Base-by-base conservation (phyloP, 305 asterid genomes). In the Solanum hybrid region DNA sequence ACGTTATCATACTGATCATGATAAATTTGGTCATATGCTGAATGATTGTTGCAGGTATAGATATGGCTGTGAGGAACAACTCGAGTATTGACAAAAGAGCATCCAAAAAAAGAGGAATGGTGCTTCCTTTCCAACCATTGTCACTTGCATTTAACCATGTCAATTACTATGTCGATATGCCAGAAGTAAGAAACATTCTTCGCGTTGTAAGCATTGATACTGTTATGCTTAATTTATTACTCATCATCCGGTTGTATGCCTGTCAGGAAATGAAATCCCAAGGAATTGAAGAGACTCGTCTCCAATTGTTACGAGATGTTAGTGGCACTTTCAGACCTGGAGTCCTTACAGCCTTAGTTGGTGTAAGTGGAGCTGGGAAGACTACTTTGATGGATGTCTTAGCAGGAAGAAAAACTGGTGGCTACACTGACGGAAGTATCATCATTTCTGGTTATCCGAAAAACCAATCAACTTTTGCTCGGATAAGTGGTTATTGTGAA, bases 301-400 rank as follows among this genome's bases (percentile, higher is more conserved):
- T 97, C 35, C 99, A 96, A 71, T 86, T 97, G 81, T 87, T 97
- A 91, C 94, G 94, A 89, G 97, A 95, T 71, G 98, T 95, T 5
- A 96, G 98, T 88, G 99, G 99, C 38, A 95, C 97, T 64, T 97
- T 97, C 90, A 92, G 98, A 92, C 99, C 99, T 3, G 99, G 99
- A 14, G 96, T 96, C 86, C 92, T 97, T 40, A 95, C 99, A n/a
- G 99, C 99, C 37, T 92, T 97, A 91, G 98, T 97, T 51, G 99
- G 99, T 40, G 97, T 97, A 27, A 96, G 98, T 94, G 99, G 99
- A 56, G 99, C 99, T 29, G 99, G 99, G 35, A 97, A 97, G 94
- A 97, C 99, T 15, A 97, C 99, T 10, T 88, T 97, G 90, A 95
- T 97, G 99, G 99, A 96, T 88, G 99, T 97, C 60, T 92, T 97